Conservation (phyloP, 208 protist species). For the Trichomonas tenax region DNA sequence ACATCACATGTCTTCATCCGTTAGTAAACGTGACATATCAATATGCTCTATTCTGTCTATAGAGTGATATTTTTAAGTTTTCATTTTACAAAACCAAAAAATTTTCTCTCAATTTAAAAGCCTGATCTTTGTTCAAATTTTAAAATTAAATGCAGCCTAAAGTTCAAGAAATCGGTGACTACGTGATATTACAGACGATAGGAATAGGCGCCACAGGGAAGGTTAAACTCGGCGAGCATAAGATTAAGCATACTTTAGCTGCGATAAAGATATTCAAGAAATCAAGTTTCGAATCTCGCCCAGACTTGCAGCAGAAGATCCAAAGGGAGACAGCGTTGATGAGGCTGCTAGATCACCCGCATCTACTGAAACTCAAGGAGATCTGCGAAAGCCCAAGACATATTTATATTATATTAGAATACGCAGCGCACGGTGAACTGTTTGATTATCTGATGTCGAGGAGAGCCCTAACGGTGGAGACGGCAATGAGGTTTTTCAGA, state of each 20-base stretch:
- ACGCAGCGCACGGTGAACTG: constrained; percentile 87
- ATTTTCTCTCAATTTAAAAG: background rate
- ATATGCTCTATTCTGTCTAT: too few relatives aligned
- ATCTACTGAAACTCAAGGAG: background rate
- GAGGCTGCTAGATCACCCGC: background rate
- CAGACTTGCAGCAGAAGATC: background rate
- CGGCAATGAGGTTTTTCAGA: constrained; percentile 79
- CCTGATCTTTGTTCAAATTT: background rate
- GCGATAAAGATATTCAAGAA: constrained; percentile 14
- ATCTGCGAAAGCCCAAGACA: constrained; percentile 90
- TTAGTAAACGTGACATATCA: too few relatives aligned
- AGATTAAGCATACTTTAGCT: background rate
- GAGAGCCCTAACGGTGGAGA: constrained; percentile 49
- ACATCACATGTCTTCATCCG: too few relatives aligned
- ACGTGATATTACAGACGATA: background rate
- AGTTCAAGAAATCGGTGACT: background rate
- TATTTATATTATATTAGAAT: constrained; percentile 98
- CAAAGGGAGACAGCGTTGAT: background rate
- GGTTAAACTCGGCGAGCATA: background rate
- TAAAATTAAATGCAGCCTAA: background rate
- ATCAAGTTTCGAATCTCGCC: background rate
- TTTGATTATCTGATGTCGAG: constrained; percentile 96
- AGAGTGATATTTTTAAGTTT: too few relatives aligned
- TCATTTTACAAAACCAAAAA: background rate
- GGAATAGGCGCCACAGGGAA: background rate